Evolutionary conservation across 2,329 filamentous ascomycete species (phyloP).

Genomic region (Colletotrichum gigasporum): DNA sequence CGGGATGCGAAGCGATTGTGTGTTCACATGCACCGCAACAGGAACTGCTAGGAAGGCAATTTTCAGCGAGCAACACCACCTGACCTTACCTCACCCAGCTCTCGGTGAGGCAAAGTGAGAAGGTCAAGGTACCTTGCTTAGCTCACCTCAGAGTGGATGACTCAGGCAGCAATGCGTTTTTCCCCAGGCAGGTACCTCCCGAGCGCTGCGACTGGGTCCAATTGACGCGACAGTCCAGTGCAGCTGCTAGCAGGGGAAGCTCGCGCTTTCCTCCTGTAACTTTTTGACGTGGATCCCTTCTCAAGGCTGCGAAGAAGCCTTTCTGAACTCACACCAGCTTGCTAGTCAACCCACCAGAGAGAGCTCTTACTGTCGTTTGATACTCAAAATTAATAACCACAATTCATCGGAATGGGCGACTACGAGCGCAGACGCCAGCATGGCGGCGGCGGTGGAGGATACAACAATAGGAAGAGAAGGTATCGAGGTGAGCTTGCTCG

Average conservation of each 20-base stretch:
- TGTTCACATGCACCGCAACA: neutral
- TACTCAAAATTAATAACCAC: constrained; percentile 23
- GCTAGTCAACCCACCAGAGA: neutral
- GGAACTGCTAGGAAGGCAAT: no score
- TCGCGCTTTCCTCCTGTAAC: constrained; percentile 22
- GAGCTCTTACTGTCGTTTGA: neutral
- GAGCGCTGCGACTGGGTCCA: neutral
- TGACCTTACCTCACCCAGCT: no score
- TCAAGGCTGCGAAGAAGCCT: constrained; percentile 7
- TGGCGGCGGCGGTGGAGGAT: constrained; percentile 55
- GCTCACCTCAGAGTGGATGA: constrained; percentile 4
- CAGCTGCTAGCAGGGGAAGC: constrained; percentile 29
- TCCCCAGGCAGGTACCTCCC: neutral
- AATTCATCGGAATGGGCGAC: constrained; percentile 57
- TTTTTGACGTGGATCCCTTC: constrained; percentile 25
- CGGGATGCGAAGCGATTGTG: neutral
- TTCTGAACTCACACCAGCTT: neutral
- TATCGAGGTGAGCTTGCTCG: constrained; percentile 73
- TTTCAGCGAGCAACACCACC: no score
- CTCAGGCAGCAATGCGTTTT: constrained; percentile 29
- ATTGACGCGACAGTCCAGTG: constrained; percentile 2
- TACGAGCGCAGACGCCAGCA: constrained; percentile 64
- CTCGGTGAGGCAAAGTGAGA: no score
- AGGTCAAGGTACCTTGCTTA: neutral
- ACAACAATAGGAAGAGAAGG: constrained; percentile 78